Evolutionary conservation across 140 eudicot species (phyloP), one percentile per base, ranked within the genome.

Genomic region (Ambrosia hybrid): DNA sequence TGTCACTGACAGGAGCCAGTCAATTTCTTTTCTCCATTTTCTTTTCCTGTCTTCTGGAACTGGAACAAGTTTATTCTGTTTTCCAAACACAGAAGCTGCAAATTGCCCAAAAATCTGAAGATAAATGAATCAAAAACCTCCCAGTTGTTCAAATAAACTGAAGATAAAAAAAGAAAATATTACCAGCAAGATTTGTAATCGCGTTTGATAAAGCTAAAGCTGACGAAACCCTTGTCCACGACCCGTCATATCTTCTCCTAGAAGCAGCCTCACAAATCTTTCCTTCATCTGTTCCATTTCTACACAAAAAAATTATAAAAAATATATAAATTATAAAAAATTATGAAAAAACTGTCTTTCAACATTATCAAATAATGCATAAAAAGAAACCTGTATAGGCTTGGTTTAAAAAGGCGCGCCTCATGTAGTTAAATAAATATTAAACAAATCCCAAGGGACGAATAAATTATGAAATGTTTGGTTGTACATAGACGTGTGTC

Each of bases 201-300:
- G 96, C 98, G 65, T 92, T 92, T 2, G 96, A 92, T 81, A 92
- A 80, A 73, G 98, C 98, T 79, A 92, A 68, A 79, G 96, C 96
- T 8, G 93, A 85, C 4, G 98, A 92, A 78, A 92, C 92, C 51
- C 98, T 38, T 82, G 87, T 1, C 98, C 98, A 76, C 85, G 87
- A 69, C 98, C 98, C 5, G 98, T 85, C 96, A 93, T 93, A 78
- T 93, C 98, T 74, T 89, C 98, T 38, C 96, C 98, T 51, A 93
- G 70, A 16, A 93, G 92, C 75, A 93, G 79, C 83, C 84, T 85
- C 11, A 89, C 85, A 51, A 87, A 93, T 77, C 82, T 90, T 79
- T 87, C 93, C 78, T 84, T 93, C 96, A 93, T 84, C 77, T 83
- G 39, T 9, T 87, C 98, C 57, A 84, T 70, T 11, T 93, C 98